phyloP scores from a whole-genome alignment of 164 flowering plant species.

The Chimonanthus salicifolius region DNA sequence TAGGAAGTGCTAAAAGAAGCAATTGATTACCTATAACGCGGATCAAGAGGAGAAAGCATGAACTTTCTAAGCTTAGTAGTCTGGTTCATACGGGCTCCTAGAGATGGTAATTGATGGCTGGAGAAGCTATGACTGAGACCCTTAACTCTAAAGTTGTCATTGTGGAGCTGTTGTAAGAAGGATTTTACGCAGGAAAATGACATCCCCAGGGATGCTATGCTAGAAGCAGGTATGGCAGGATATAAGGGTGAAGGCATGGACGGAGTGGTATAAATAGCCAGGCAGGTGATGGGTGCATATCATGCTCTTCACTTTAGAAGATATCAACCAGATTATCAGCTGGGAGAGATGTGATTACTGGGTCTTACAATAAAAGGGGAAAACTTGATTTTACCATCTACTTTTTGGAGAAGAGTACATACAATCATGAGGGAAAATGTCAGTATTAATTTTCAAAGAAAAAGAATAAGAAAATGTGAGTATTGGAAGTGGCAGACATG shows the following conservation, averaged over 20 bases:
- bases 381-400: slow-evolving; percentile 10
- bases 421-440: not conserved
- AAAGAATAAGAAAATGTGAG: not conserved
- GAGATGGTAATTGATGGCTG: slow-evolving; percentile 73
- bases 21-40: slow-evolving; percentile 58
- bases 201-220: slow-evolving; percentile 30
- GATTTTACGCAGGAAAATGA: slow-evolving; percentile 38
- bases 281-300: slow-evolving; percentile 15
- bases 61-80: slow-evolving; percentile 47
- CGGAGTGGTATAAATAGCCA: slow-evolving; percentile 25
- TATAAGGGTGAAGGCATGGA: slow-evolving; percentile 19
- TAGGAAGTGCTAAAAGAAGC: not conserved
- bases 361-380: slow-evolving; percentile 10
- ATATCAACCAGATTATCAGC: not conserved
- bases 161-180: slow-evolving; percentile 51
- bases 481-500: slow-evolving; percentile 56
- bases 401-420: slow-evolving; percentile 6
- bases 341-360: slow-evolving; percentile 1
- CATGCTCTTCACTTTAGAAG: not conserved
- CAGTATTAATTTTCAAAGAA: not conserved
- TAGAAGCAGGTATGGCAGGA: slow-evolving; percentile 9
- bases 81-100: slow-evolving; percentile 80
- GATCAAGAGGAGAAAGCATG: slow-evolving; percentile 73
- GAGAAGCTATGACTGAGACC: slow-evolving; percentile 36
- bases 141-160: slow-evolving; percentile 40